Conservation (phyloP, 306 rosid genomes). For the Vigna mungo region DNA sequence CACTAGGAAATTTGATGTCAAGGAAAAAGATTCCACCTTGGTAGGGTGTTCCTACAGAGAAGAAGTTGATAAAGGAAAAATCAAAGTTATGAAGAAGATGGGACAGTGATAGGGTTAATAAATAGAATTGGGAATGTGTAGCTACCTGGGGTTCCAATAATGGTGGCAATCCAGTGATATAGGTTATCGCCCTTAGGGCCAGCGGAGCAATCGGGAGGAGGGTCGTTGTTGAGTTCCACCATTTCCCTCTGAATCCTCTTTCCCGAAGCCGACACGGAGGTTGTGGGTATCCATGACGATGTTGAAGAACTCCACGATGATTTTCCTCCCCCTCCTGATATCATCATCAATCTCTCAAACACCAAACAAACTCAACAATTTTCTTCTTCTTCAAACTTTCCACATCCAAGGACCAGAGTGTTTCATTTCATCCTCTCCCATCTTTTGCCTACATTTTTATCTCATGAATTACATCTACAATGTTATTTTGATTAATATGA, state of each 20-base stretch:
- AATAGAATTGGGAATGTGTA: background rate
- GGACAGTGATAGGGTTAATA: background rate
- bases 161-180: slow-evolving; percentile 92
- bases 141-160: slow-evolving; percentile 68
- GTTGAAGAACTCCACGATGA: slow-evolving; percentile 44
- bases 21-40: slow-evolving; percentile 90
- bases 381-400: background rate
- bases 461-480: no score
- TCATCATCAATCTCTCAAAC: slow-evolving; percentile 39
- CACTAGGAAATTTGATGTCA: slow-evolving; percentile 75
- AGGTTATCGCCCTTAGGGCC: slow-evolving; percentile 98
- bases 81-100: background rate
- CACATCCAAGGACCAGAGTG: background rate
- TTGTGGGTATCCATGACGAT: slow-evolving; percentile 74
- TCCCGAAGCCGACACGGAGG: slow-evolving; percentile 82
- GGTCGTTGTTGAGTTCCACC: slow-evolving; percentile 77
- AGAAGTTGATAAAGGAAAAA: background rate
- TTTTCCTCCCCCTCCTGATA: slow-evolving; percentile 57
- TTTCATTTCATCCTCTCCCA: background rate
- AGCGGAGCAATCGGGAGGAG: slow-evolving; percentile 85
- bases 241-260: slow-evolving; percentile 89
- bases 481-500: no score
- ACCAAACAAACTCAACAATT: background rate
- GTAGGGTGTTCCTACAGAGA: slow-evolving; percentile 76
- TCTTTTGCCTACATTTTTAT: background rate